These are phyloP conservation scores for Moesziomyces sp. DNA, from an alignment of 1,284 basidiomycete genomes.

Conservation along the genomic window DNA sequence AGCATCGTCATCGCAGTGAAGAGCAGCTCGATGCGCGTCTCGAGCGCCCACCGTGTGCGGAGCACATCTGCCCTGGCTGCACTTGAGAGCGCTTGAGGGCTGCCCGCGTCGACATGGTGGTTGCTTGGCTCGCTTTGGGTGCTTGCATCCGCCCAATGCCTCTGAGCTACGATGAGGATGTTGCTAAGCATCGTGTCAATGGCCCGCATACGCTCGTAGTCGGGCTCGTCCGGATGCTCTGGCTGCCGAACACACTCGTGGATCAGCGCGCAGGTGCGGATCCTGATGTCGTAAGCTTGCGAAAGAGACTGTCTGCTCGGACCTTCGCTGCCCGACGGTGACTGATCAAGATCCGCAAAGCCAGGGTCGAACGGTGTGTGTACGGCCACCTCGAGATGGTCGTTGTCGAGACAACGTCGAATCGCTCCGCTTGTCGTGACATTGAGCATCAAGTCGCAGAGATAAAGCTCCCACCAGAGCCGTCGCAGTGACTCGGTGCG, in stretches of 20 bases:
- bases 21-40: conserved; percentile 17
- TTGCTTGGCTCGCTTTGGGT: not conserved
- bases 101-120: not conserved
- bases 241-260: conserved; percentile 16
- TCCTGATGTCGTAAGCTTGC: conserved; percentile 17
- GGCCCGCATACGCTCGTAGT: conserved; percentile 8
- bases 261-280: conserved; percentile 17
- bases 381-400: conserved; percentile 6
- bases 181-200: conserved; percentile 31
- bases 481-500: conserved; percentile 7
- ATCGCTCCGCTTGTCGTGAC: conserved; percentile 17
- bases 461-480: conserved; percentile 20
- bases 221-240: conserved; percentile 9
- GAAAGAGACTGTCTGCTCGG: conserved; percentile 3
- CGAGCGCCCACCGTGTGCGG: conserved; percentile 2
- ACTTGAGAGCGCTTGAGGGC: not conserved
- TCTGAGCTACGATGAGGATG: conserved; percentile 14
- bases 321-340: not conserved
- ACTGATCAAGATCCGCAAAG: not conserved
- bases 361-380: conserved; percentile 19
- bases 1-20: conserved; percentile 16
- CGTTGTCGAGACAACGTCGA: conserved; percentile 1
- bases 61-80: not conserved
- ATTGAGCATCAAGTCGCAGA: conserved; percentile 17
- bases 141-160: conserved; percentile 8